Base-by-base conservation (phyloP, 148 eudicot genomes). In the Spergularia bocconei region DNA sequence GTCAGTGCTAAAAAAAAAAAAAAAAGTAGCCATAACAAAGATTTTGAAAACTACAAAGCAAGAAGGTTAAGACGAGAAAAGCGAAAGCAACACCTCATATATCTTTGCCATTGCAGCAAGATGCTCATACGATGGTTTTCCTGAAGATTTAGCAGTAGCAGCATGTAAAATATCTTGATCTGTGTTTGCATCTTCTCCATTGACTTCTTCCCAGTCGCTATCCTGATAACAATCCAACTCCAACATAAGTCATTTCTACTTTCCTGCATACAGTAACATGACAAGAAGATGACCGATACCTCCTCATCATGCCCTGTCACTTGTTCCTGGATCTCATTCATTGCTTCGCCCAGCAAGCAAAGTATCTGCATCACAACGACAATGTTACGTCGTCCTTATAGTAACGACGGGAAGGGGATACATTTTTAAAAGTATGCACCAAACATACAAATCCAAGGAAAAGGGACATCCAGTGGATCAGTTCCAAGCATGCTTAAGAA, bases 191-290 rank as follows among this genome's bases (percentile, higher is more conserved):
- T 90, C 91, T 67, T 77, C 88, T 44, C 82, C 85, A 63, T 82
- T 86, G 74, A 87, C 83, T 82, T 95, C 97, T 80, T 92, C 99
- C 99, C 97, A 95, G 63, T 95, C 99, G 82, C 93, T 86, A 86
- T 92, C 97, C 97, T 95, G 91, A 75, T 6, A 82, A 23, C 69
- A 63, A 13, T 39, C 36, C 23, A 52, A 50, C 33, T 39, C 50
- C 48, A 67, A 20, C 44, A 76, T 51, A 12, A 17, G 15, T 51
- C 70, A 68, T 20, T 57, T 10, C 33, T 73, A 33, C 39, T 71
- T 36, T 58, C 3, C 38, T 39, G 25, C 51, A 65, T 72, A 64
- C 11, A 50, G 23, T 20, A 55, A 23, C 23, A 64, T 14, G 55
- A 39, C 12, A 75, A 41, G 39, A 63, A 65, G 67, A 74, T 73